Conservation (phyloP, 2,329 filamentous ascomycete genomes). For the Neofusicoccum laricinum region DNA sequence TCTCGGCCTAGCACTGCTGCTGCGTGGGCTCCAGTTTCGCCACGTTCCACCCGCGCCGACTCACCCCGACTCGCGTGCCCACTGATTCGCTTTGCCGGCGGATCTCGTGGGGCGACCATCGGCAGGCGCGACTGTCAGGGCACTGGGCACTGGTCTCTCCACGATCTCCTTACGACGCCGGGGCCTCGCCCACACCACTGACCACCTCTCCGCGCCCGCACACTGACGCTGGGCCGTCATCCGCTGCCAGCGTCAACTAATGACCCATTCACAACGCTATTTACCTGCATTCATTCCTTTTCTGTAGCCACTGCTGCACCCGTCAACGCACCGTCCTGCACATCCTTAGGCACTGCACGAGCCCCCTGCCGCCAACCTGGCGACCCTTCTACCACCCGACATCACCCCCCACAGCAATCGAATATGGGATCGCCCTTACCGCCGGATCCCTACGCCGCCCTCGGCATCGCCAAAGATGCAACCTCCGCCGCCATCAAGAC, state of each 20-base stretch:
- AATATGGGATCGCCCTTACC: slow-evolving; percentile 45
- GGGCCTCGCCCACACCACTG: background rate
- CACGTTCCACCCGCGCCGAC: background rate
- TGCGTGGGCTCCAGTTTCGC: background rate
- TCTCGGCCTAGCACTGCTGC: background rate
- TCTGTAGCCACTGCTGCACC: slow-evolving; percentile 16
- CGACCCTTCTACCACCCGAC: slow-evolving; percentile 13
- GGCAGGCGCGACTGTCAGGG: background rate
- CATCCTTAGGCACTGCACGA: slow-evolving; percentile 7
- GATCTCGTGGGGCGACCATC: slow-evolving; percentile 12
- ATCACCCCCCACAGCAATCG: slow-evolving; percentile 27
- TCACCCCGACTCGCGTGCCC: background rate
- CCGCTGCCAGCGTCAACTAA: background rate
- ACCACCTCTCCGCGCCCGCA: background rate
- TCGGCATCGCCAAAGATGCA: slow-evolving; percentile 72
- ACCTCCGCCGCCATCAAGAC: slow-evolving; percentile 69
- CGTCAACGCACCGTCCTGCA: background rate
- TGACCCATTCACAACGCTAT: background rate
- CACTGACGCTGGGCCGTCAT: slow-evolving; percentile 7
- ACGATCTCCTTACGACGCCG: slow-evolving; percentile 6
- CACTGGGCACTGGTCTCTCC: slow-evolving; percentile 7
- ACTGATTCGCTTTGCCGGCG: slow-evolving; percentile 5
- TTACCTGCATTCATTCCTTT: slow-evolving; percentile 1
- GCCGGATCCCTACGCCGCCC: slow-evolving; percentile 74
- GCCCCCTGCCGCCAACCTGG: slow-evolving; percentile 16